Evolutionary conservation across 225 moss, liverwort and hornwort genomes (phyloP).

Genomic region (Ulota crispa): DNA sequence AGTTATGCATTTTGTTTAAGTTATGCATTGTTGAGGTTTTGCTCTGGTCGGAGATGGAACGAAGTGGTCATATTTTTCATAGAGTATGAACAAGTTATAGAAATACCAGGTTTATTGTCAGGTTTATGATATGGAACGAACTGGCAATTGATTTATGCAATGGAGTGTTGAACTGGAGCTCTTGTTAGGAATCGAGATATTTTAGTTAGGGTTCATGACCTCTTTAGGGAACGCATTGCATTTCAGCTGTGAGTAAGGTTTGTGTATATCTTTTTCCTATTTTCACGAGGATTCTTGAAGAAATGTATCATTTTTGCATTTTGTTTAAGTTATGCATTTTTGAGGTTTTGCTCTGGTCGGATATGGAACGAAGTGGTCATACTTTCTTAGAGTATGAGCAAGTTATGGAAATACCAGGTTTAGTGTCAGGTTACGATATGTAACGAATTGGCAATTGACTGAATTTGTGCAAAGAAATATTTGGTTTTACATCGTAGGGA

Average conservation of each 20-base stretch:
- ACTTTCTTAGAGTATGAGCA: background rate
- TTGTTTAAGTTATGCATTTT: no score
- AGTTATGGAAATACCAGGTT: background rate
- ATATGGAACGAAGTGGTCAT: no score
- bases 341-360: no score
- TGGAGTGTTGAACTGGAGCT: background rate
- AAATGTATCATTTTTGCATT: background rate
- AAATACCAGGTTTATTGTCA: background rate
- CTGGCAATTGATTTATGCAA: background rate
- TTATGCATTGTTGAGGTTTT: no score
- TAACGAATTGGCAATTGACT: background rate
- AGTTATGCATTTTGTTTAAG: no score
- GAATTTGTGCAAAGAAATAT: background rate
- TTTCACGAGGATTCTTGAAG: no score
- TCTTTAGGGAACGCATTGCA: no score
- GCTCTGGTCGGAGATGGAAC: no score
- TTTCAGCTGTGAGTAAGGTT: no score
- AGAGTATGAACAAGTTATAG: background rate
- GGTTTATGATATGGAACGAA: background rate
- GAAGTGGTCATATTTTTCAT: background rate
- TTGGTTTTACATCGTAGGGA: background rate
- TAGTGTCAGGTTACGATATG: background rate
- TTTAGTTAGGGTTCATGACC: background rate
- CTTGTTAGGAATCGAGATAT: background rate
- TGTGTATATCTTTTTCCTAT: no score